Conservation (phyloP, 202 grass and related monocot species). For the Brachypodium distachyon region DNA sequence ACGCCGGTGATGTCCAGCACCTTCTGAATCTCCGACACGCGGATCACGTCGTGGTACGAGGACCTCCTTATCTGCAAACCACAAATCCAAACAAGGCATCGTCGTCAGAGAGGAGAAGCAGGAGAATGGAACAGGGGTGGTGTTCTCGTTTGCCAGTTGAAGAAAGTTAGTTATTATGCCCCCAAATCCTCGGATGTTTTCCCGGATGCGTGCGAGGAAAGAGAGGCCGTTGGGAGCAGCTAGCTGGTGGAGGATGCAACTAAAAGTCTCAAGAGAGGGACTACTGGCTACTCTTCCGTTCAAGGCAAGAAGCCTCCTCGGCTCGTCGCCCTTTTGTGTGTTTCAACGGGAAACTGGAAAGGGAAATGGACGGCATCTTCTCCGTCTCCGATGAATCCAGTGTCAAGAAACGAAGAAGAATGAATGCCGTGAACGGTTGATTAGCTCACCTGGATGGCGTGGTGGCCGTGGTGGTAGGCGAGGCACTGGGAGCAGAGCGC, state of each 20-base stretch:
- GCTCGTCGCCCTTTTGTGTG: neutral
- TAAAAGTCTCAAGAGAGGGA: neutral
- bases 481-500: conserved; percentile 92
- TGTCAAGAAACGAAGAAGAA: neutral
- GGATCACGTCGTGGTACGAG: conserved; percentile 95
- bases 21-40: conserved; percentile 90
- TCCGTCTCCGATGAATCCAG: neutral
- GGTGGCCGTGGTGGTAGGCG: conserved; percentile 58
- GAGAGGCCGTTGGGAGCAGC: conserved; percentile 28
- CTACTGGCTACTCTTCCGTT: neutral
- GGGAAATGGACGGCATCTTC: conserved; percentile 16
- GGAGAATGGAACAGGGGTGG: conserved; percentile 17
- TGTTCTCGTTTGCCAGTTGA: neutral
- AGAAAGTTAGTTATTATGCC: conserved; percentile 12
- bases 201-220: conserved; percentile 15
- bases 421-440: neutral
- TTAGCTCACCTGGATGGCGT: conserved; percentile 64
- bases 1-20: conserved; percentile 81
- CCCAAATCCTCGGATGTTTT: neutral
- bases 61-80: conserved; percentile 72
- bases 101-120: conserved; percentile 6
- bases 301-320: neutral
- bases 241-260: neutral
- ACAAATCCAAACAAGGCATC: neutral
- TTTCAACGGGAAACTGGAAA: neutral